Conservation (phyloP, 1,139 yeast species). For the Hemisphaericaspora subhashii region DNA sequence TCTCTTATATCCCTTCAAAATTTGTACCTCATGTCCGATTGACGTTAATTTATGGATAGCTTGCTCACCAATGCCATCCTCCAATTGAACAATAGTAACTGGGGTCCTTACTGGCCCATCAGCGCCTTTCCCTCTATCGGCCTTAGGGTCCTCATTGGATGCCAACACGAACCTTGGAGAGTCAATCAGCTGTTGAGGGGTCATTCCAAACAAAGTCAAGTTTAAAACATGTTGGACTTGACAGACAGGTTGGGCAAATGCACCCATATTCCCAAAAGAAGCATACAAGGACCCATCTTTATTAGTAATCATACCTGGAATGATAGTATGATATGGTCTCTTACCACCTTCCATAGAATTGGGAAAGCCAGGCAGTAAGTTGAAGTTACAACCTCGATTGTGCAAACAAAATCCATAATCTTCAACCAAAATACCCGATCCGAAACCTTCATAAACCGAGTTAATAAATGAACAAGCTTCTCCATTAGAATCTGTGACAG, state of each 20-base stretch:
- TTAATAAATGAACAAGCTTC: conserved; percentile 83
- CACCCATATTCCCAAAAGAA: conserved; percentile 84
- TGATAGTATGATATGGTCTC: conserved; percentile 81
- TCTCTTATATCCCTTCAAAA: conserved; percentile 49
- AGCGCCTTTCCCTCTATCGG: conserved; percentile 60
- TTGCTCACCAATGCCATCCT: conserved; percentile 56
- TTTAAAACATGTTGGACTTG: conserved; percentile 78
- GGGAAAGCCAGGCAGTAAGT: conserved; percentile 54
- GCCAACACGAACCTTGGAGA: conserved; percentile 70
- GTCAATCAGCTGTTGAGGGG: conserved; percentile 76
- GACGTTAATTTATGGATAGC: conserved; percentile 43
- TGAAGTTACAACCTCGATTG: conserved; percentile 77
- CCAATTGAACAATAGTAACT: conserved; percentile 60
- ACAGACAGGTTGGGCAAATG: conserved; percentile 85
- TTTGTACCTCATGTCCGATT: conserved; percentile 59
- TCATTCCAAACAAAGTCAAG: conserved; percentile 58
- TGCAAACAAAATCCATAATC: conserved; percentile 72
- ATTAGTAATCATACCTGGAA: conserved; percentile 69
- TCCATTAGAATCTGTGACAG: conserved; percentile 69
- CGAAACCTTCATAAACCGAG: conserved; percentile 71
- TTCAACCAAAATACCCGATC: conserved; percentile 69
- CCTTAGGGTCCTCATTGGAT: conserved; percentile 46
- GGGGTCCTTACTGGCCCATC: conserved; percentile 67
- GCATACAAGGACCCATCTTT: conserved; percentile 53
- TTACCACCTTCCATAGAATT: conserved; percentile 70